These are phyloP conservation scores for Debaryomyces tyrocola DNA, from an alignment of 805 yeast genomes.

Conservation along the genomic window DNA sequence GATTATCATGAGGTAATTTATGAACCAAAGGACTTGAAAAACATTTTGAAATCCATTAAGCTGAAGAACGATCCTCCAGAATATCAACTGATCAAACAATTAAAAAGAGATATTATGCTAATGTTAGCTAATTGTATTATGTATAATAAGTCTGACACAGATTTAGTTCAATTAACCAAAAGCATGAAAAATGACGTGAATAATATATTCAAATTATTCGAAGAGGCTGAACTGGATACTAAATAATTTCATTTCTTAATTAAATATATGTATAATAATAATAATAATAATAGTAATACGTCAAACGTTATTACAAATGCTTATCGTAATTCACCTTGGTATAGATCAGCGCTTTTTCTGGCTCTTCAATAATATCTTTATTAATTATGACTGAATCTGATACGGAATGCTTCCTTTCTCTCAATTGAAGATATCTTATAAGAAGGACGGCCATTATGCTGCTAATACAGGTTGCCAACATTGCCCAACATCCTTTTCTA, in stretches of 20 bases:
- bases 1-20: conserved; percentile 61
- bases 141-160: conserved; percentile 71
- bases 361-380: background rate
- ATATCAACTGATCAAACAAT: conserved; percentile 56
- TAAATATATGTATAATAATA: background rate
- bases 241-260: conserved; percentile 2
- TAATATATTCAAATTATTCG: conserved; percentile 55
- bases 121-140: conserved; percentile 85
- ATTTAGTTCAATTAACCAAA: conserved; percentile 58
- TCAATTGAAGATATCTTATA: conserved; percentile 45
- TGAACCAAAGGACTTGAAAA: conserved; percentile 68
- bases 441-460: conserved; percentile 39
- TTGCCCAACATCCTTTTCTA: conserved; percentile 54
- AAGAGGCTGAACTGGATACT: conserved; percentile 46
- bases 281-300: background rate
- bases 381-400: background rate
- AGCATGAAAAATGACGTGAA: conserved; percentile 73
- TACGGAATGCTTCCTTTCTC: conserved; percentile 20
- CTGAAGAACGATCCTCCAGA: conserved; percentile 31
- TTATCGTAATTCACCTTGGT: background rate
- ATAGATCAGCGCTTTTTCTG: background rate
- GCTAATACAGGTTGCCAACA: conserved; percentile 51
- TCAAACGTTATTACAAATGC: background rate
- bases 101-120: conserved; percentile 67
- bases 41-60: conserved; percentile 56